phyloP scores from a whole-genome alignment of 2,329 filamentous ascomycete species.

The Colletotrichum sp. region DNA sequence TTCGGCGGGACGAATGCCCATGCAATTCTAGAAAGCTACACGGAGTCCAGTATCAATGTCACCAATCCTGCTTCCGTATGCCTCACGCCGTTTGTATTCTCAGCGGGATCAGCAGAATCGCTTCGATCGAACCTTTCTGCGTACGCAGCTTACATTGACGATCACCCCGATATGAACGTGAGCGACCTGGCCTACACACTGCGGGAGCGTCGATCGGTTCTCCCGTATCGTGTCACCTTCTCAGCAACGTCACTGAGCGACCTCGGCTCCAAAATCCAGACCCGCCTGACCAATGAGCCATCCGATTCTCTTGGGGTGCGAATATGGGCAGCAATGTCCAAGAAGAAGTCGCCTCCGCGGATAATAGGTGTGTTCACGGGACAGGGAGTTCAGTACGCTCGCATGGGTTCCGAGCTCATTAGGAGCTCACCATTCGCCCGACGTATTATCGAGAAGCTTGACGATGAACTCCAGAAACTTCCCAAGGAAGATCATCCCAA shows the following conservation, averaged over 20 bases:
- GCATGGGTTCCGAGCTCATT: constrained; percentile 27
- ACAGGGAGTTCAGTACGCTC: constrained; percentile 35
- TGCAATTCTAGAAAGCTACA: constrained; percentile 34
- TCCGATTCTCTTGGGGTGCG: not conserved
- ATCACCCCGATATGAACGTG: constrained; percentile 3
- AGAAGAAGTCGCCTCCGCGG: not conserved
- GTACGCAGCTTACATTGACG: constrained; percentile 22
- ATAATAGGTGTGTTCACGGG: constrained; percentile 33
- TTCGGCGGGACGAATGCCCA: constrained; percentile 52
- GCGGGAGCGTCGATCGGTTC: not conserved
- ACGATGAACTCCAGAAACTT: constrained; percentile 21
- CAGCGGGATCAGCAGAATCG: constrained; percentile 22
- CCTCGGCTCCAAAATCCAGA: not conserved
- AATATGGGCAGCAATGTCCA: constrained; percentile 22
- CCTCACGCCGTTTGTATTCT: constrained; percentile 17
- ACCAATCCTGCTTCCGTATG: too few relatives aligned
- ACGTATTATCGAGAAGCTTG: constrained; percentile 24
- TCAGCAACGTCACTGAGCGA: constrained; percentile 6
- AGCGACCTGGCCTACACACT: not conserved
- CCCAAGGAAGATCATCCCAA: constrained; percentile 25
- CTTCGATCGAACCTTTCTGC: constrained; percentile 12
- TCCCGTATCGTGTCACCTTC: not conserved
- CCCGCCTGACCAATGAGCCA: constrained; percentile 13
- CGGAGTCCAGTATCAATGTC: not conserved
- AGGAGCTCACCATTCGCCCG: constrained; percentile 5